Percentiles rank a stretch among this genome's conserved stretches.
phyloP scores from a whole-genome alignment of 345 rosid species.

The Salix arbutifolia region DNA sequence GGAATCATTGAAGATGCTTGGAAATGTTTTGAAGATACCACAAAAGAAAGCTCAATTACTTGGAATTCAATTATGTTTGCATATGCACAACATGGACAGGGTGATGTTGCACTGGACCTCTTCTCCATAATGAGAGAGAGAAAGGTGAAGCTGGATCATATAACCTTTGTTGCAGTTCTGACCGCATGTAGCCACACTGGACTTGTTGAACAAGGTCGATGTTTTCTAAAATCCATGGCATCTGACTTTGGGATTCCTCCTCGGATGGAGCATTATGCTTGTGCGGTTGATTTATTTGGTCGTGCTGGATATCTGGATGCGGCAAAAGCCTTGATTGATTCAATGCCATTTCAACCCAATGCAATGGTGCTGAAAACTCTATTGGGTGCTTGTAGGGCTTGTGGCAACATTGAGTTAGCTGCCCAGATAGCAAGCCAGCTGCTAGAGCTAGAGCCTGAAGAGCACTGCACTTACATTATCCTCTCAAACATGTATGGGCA shows the following conservation, averaged over 20 bases:
- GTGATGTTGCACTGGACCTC: constrained; percentile 51
- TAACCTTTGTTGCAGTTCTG: constrained; percentile 63
- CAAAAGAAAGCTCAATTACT: constrained; percentile 46
- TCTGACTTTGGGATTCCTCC: constrained; percentile 52
- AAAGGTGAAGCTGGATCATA: constrained; percentile 57
- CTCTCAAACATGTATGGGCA: constrained; percentile 66
- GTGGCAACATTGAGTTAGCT: constrained; percentile 64
- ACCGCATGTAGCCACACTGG: constrained; percentile 82
- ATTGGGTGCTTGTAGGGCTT: constrained; percentile 65
- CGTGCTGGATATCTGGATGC: constrained; percentile 51
- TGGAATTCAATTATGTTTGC: constrained; percentile 77
- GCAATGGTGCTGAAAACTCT: constrained; percentile 71
- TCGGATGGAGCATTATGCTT: constrained; percentile 73
- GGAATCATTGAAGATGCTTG: constrained; percentile 58
- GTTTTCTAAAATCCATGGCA: constrained; percentile 54
- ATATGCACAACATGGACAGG: constrained; percentile 72
- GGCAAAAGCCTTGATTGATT: constrained; percentile 52
- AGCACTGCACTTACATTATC: constrained; percentile 64
- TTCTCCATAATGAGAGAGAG: constrained; percentile 51
- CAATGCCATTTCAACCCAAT: constrained; percentile 65
- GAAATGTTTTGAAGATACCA: constrained; percentile 50
- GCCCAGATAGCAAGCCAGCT: constrained; percentile 53
- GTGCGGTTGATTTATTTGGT: constrained; percentile 71
- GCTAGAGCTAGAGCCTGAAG: constrained; percentile 60
- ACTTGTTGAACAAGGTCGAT: constrained; percentile 50